These are phyloP conservation scores for Elsinoe ampelina DNA, from an alignment of 2,329 filamentous ascomycete genomes.

Conservation along the genomic window DNA sequence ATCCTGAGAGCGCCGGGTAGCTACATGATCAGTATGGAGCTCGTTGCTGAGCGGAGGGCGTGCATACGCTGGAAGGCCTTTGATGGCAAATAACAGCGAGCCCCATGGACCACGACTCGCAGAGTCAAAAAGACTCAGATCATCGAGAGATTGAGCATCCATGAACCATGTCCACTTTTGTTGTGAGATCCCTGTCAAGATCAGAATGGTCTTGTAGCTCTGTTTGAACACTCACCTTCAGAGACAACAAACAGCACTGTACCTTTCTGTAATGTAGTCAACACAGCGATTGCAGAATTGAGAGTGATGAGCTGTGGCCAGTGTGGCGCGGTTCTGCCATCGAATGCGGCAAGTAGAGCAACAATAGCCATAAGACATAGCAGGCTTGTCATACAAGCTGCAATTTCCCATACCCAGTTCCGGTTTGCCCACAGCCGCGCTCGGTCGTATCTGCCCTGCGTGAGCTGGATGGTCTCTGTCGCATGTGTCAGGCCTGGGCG, in stretches of 20 bases:
- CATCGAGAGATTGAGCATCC: constrained; percentile 13
- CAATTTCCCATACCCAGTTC: neutral
- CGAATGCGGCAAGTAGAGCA: neutral
- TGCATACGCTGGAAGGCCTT: neutral
- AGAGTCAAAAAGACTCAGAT: constrained; percentile 27
- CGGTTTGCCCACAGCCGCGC: neutral
- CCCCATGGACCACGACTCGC: constrained; percentile 28
- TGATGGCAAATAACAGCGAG: constrained; percentile 21
- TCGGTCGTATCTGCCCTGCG: neutral
- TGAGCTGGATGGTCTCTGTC: no score
- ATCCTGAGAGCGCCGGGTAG: no score
- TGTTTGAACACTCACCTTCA: neutral
- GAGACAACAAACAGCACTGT: neutral
- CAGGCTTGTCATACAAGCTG: neutral
- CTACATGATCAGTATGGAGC: no score
- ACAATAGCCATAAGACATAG: neutral
- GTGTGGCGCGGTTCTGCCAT: neutral
- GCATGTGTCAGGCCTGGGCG: no score
- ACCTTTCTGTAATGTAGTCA: constrained; percentile 8
- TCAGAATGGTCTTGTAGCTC: neutral
- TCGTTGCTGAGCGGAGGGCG: no score
- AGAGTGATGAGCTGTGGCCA: constrained; percentile 14
- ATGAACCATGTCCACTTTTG: constrained; percentile 16
- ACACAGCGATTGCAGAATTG: constrained; percentile 5
- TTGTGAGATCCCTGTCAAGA: constrained; percentile 8